A percentile compares a stretch with the other conserved stretches of the same genome.
These are phyloP conservation scores for Fusarium armeniacum DNA, from an alignment of 2,329 filamentous ascomycete genomes.

Conservation along the genomic window DNA sequence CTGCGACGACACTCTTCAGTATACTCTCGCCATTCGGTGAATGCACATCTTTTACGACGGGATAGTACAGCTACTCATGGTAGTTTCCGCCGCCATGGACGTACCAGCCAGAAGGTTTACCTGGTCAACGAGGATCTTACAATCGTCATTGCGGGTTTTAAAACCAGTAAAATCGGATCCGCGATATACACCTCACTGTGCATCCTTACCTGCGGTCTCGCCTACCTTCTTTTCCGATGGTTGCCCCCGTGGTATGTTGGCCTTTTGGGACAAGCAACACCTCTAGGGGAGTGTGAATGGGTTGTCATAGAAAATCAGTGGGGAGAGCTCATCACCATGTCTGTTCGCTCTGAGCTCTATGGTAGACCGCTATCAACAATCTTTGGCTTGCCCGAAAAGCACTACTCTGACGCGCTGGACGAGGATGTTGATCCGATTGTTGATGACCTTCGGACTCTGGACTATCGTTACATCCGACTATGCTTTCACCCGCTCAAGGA, in stretches of 20 bases:
- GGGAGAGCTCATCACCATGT: conserved; percentile 87
- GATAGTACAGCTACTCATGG: conserved; percentile 78
- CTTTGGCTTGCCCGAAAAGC: conserved; percentile 77
- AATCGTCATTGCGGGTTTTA: conserved; percentile 92
- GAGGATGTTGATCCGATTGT: conserved; percentile 81
- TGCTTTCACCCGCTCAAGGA: conserved; percentile 91
- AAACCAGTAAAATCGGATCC: conserved; percentile 79
- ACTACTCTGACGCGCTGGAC: conserved; percentile 66
- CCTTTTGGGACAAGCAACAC: conserved; percentile 76
- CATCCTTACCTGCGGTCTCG: conserved; percentile 78
- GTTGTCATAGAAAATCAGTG: conserved; percentile 98
- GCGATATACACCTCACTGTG: conserved; percentile 79
- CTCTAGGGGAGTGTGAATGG: conserved; percentile 86
- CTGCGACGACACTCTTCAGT: conserved; percentile 74
- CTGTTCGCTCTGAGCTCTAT: conserved; percentile 69
- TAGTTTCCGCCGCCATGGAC: conserved; percentile 73
- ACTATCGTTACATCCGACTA: conserved; percentile 95
- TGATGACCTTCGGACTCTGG: conserved; percentile 79
- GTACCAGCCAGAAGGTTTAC: conserved; percentile 90
- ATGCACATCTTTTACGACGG: conserved; percentile 76
- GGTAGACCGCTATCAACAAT: conserved; percentile 71
- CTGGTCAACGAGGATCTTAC: conserved; percentile 94
- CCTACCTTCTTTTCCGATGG: conserved; percentile 90
- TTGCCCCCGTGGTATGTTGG: conserved; percentile 87
- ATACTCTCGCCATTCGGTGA: conserved; percentile 68